phyloP scores from a whole-genome alignment of 345 rosid genomes.

The Cardamine chenopodiifolia region DNA sequence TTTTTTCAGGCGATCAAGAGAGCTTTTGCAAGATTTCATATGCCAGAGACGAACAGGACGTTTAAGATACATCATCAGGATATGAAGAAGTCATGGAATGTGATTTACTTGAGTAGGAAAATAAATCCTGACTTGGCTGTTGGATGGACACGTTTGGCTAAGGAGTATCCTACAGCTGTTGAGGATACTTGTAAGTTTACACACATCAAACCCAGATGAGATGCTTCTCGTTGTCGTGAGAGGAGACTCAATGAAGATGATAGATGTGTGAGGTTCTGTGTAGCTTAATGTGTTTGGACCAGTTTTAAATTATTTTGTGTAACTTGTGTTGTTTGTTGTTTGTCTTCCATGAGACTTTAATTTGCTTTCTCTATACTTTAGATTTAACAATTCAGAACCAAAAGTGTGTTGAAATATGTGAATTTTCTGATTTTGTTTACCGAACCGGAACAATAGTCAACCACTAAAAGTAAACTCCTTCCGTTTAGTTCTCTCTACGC shows the following conservation, averaged over 20 bases:
- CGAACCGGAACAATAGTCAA: no score
- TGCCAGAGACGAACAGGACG: not conserved
- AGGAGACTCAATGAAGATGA: not conserved
- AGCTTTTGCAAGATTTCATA: not conserved
- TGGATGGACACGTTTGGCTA: not conserved
- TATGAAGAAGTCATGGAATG: constrained; percentile 8
- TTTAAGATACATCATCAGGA: not conserved
- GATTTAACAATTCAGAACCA: not conserved
- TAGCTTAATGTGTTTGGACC: not conserved
- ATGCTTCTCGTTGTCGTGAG: not conserved
- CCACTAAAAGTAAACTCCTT: no score
- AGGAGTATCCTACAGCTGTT: not conserved
- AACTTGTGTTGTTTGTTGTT: not conserved
- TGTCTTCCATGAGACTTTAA: not conserved
- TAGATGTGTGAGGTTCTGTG: not conserved
- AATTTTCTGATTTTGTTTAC: not conserved
- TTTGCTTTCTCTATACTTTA: not conserved
- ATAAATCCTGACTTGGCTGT: not conserved
- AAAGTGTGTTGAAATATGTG: not conserved
- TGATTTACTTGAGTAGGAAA: not conserved
- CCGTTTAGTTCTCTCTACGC: no score
- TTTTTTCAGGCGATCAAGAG: not conserved
- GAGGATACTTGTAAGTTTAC: not conserved
- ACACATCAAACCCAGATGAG: not conserved
- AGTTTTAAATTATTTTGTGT: not conserved